Evolutionary conservation across 2,329 filamentous ascomycete genomes (phyloP), one percentile per base, ranked within the genome.

Genomic region (Ceratocystis lukuohia): DNA sequence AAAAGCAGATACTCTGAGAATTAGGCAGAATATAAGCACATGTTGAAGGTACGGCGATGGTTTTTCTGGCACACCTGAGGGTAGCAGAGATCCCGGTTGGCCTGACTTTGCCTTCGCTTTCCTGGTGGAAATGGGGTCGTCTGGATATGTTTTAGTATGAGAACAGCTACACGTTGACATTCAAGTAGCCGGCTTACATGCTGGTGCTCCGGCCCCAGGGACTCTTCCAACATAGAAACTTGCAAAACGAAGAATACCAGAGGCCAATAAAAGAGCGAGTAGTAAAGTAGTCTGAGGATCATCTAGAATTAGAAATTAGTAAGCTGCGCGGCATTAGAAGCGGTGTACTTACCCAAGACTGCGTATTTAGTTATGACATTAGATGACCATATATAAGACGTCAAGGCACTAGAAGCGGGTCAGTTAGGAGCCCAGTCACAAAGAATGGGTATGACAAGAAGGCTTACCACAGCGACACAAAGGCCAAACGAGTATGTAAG

Each of bases 1-100:
- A 45, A 80, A 78, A 1, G 80, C 71, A 68, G 82, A 79, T 17
- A 83, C 71, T 3, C 82, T 77, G 7, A 80, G 41, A 1, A 81
- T 73, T 59, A 83, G 74, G 37, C 77, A 76, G 4, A 76, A 50
- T 7, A 81, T 73, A 17, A 83, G 71, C 12, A 76, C 72, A 1
- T 78, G 77, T 1, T 80, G 70, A 59, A 78, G 80, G 66, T 77
- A 78, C 10, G 77, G 75, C 45, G 78, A 75, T 20, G 82, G 81
- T 22, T 80, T 76, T 41, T 76, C 75, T 4, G 80, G 80, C 5
- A 79, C 69, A 12, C 70, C 71, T 8, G 71, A 69, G 30, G 65
- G 68, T 41, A 62, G 48, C n/a, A 37, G 25, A 5, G 62, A 25
- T 41, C 33, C 20, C 17, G 57, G 20, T 2, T 41, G 45, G 17